A percentile compares a stretch with the other conserved stretches of the same genome.
Conservation (phyloP, 805 yeast species). For the Suhomyces kilbournensis region DNA sequence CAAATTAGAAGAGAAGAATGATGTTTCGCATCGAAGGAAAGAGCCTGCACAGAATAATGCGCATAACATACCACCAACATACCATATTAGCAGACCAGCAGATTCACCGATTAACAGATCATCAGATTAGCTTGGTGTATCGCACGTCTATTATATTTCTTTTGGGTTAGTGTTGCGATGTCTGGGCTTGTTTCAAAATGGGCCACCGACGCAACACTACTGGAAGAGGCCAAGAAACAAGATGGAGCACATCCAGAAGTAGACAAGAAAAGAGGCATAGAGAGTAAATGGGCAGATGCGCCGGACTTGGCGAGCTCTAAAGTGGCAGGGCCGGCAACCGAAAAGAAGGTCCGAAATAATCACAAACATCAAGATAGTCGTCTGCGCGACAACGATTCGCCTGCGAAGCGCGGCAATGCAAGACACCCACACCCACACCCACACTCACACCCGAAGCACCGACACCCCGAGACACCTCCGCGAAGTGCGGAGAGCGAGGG, state of each 20-base stretch:
- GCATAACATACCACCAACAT: not conserved
- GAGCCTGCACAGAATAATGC: not conserved
- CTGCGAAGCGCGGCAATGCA: not conserved
- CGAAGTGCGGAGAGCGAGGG: not conserved
- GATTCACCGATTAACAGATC: too few species aligned
- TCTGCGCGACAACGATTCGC: not conserved
- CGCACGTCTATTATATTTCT: too few species aligned
- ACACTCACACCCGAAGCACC: not conserved
- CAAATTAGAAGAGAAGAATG: too few species aligned
- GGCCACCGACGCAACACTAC: slow-evolving; percentile 33
- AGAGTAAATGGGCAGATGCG: slow-evolving; percentile 35
- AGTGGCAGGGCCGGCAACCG: not conserved
- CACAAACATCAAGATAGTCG: not conserved
- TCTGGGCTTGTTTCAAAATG: slow-evolving; percentile 29
- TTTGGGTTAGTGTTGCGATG: slow-evolving; percentile 8
- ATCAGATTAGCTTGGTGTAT: too few species aligned
- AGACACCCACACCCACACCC: not conserved
- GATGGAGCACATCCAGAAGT: slow-evolving; percentile 9
- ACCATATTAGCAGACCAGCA: too few species aligned
- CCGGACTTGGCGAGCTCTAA: not conserved
- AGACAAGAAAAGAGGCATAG: not conserved
- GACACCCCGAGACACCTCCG: not conserved
- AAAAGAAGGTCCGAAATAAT: not conserved
- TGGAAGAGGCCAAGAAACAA: slow-evolving; percentile 22
- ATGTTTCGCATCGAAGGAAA: too few species aligned